Evolutionary conservation across 2,329 filamentous ascomycete species (phyloP).

Genomic region (Raffaelea arxii): DNA sequence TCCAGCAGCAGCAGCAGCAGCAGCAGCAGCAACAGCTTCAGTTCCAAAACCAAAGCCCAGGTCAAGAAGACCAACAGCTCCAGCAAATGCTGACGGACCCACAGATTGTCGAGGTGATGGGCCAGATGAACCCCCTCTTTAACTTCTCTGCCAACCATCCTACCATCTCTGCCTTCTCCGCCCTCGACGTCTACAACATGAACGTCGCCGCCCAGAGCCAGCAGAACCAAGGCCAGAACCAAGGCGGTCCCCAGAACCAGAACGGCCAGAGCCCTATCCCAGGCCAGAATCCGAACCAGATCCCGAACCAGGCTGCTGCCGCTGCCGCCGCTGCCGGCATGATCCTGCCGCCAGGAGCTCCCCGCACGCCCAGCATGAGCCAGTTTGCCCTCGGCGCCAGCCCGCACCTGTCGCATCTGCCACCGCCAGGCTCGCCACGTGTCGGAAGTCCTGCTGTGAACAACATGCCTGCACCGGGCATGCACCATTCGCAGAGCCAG

Average conservation of each 20-base stretch:
- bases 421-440: conserved; percentile 53
- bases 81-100: no score
- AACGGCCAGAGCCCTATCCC: conserved; percentile 39
- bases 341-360: conserved; percentile 32
- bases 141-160: conserved; percentile 45
- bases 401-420: conserved; percentile 49
- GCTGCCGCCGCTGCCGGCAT: no score
- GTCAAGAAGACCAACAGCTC: background rate
- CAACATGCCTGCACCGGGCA: conserved; percentile 53
- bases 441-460: conserved; percentile 51
- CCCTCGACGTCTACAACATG: conserved; percentile 33
- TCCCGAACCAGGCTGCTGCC: no score
- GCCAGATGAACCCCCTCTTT: conserved; percentile 57
- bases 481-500: conserved; percentile 59
- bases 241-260: no score
- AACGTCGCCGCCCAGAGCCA: no score
- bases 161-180: conserved; percentile 43
- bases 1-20: no score
- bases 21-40: no score
- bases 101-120: conserved; percentile 56
- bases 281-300: conserved; percentile 28
- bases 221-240: no score
- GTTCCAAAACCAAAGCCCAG: no score
- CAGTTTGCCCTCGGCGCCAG: conserved; percentile 52
- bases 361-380: conserved; percentile 44